Percentiles rank a stretch among this genome's conserved stretches.
phyloP scores from a whole-genome alignment of 345 rosid genomes.

The Toxicodendron radicans region DNA sequence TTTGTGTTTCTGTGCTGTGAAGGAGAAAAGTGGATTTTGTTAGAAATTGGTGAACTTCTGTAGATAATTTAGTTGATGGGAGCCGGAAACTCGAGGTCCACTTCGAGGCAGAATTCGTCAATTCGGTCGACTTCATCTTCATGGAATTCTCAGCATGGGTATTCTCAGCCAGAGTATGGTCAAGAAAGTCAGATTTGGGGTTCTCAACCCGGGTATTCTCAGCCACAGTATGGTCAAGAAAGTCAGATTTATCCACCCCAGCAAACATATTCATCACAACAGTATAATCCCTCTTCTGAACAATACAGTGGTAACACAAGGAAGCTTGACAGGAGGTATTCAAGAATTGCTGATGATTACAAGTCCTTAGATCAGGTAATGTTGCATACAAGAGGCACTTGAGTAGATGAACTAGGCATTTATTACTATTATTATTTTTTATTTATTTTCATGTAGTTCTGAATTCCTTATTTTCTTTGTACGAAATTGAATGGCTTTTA shows the following conservation, averaged over 20 bases:
- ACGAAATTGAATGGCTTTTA: no score
- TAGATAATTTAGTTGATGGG: conserved; percentile 60
- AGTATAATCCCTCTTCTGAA: conserved; percentile 35
- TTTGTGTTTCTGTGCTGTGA: not conserved
- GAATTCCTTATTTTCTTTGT: not conserved
- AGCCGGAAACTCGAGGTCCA: conserved; percentile 55
- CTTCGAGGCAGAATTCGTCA: conserved; percentile 47
- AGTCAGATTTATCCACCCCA: conserved; percentile 38
- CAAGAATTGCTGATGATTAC: conserved; percentile 74
- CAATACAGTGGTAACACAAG: conserved; percentile 35
- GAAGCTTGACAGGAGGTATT: conserved; percentile 68
- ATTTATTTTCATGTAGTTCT: not conserved
- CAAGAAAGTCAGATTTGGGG: conserved; percentile 41
- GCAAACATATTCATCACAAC: conserved; percentile 34
- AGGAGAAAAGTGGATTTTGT: conserved; percentile 4
- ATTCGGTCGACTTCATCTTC: conserved; percentile 45
- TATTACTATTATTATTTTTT: no score
- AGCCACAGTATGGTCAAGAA: conserved; percentile 42
- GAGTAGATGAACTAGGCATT: not conserved
- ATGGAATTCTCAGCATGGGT: conserved; percentile 33
- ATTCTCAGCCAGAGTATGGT: conserved; percentile 39
- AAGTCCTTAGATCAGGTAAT: conserved; percentile 78
- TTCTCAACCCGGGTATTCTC: conserved; percentile 33
- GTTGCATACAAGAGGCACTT: not conserved
- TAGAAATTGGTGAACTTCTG: conserved; percentile 13